These are phyloP conservation scores for Alternaria dauci DNA, from an alignment of 2,329 filamentous ascomycete species.

Conservation along the genomic window DNA sequence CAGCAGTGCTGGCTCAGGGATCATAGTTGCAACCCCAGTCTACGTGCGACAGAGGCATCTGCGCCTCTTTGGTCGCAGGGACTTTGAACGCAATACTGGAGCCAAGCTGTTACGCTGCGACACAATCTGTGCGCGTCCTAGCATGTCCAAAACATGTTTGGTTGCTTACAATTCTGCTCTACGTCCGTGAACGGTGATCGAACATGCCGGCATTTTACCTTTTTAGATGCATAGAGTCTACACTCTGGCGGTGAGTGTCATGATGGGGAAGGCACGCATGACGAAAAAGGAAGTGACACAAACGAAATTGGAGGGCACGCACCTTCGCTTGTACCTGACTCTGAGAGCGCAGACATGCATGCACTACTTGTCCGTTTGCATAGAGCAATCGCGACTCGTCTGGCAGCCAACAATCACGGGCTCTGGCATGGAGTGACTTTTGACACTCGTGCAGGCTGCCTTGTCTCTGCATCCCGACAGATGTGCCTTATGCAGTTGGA, in stretches of 20 bases:
- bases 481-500: slow-evolving; percentile 22
- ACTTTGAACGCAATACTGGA: neutral
- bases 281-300: slow-evolving; percentile 28
- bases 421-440: slow-evolving; percentile 17
- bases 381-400: slow-evolving; percentile 15
- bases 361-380: slow-evolving; percentile 17
- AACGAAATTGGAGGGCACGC: slow-evolving; percentile 36
- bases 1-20: neutral
- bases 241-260: neutral
- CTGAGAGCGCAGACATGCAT: slow-evolving; percentile 18
- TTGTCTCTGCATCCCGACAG: slow-evolving; percentile 3
- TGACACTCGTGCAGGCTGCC: neutral
- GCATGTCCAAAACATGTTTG: neutral
- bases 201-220: neutral
- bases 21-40: neutral
- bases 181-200: neutral
- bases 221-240: neutral
- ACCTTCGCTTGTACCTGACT: slow-evolving; percentile 34
- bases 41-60: neutral
- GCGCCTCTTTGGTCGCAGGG: neutral
- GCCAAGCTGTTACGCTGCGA: neutral
- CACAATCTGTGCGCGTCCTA: neutral
- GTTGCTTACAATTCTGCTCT: neutral
- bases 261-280: slow-evolving; percentile 12
- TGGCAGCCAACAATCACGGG: slow-evolving; percentile 25